Percentiles rank a stretch among this genome's conserved stretches.
Evolutionary conservation across 108 stramenopile genomes (phyloP).

Genomic region (Asterionellopsis glacialis): DNA sequence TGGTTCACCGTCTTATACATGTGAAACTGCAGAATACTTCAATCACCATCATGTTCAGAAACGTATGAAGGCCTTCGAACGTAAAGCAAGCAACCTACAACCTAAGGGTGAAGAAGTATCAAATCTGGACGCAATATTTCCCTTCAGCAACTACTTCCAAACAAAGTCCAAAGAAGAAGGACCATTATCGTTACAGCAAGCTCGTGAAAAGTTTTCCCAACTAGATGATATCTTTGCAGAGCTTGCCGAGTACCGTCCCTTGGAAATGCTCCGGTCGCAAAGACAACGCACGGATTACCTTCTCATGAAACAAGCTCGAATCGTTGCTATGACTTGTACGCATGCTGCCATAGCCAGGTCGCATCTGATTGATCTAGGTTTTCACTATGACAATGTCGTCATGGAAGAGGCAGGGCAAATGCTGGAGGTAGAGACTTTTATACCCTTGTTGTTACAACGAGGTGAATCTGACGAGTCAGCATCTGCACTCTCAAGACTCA

Average conservation of each 20-base stretch:
- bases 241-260: slow-evolving; percentile 88
- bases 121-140: slow-evolving; percentile 36
- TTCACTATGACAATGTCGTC: slow-evolving; percentile 96
- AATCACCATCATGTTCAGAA: slow-evolving; percentile 56
- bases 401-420: slow-evolving; percentile 99
- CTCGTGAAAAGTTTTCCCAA: slow-evolving; percentile 31
- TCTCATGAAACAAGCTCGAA: slow-evolving; percentile 90
- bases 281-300: slow-evolving; percentile 92
- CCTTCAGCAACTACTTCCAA: slow-evolving; percentile 56
- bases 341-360: slow-evolving; percentile 95
- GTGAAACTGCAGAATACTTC: slow-evolving; percentile 94
- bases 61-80: slow-evolving; percentile 41
- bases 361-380: slow-evolving; percentile 88
- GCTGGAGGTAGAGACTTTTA: slow-evolving; percentile 94
- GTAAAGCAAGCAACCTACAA: slow-evolving; percentile 13
- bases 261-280: slow-evolving; percentile 93
- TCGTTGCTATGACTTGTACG: slow-evolving; percentile 98
- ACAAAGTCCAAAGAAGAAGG: slow-evolving; percentile 5
- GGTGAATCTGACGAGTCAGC: slow-evolving; percentile 69
- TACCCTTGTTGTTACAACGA: slow-evolving; percentile 88
- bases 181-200: slow-evolving; percentile 33
- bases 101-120: neutral
- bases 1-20: slow-evolving; percentile 84
- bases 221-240: slow-evolving; percentile 84
- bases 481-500: slow-evolving; percentile 70